These are phyloP conservation scores for Phyllostachys edulis DNA, from an alignment of 176 grass and related monocot species.

Conservation along the genomic window DNA sequence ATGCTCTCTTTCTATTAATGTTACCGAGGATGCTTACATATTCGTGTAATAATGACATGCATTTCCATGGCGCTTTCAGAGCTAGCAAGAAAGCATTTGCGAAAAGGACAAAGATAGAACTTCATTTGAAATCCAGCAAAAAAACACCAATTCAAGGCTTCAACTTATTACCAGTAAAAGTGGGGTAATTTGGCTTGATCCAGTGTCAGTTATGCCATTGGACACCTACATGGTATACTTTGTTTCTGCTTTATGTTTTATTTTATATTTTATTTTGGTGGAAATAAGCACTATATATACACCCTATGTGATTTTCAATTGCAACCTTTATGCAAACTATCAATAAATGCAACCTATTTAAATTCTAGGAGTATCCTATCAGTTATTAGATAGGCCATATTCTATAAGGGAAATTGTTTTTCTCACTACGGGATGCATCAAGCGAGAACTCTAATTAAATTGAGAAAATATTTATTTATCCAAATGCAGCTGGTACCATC, in stretches of 20 bases:
- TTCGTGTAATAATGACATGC: background rate
- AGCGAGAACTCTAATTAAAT: too few relatives aligned
- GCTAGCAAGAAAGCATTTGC: slow-evolving; percentile 44
- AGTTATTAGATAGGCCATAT: too few relatives aligned
- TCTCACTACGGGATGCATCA: too few relatives aligned
- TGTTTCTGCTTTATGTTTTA: background rate
- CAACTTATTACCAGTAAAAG: slow-evolving; percentile 75
- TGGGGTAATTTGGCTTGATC: slow-evolving; percentile 85
- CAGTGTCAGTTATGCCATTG: slow-evolving; percentile 77
- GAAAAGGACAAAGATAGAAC: slow-evolving; percentile 76
- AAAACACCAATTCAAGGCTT: slow-evolving; percentile 68
- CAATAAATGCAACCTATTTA: too few relatives aligned
- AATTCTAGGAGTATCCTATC: too few relatives aligned
- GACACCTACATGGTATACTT: slow-evolving; percentile 84
- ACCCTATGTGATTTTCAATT: too few relatives aligned
- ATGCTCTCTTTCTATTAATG: slow-evolving; percentile 21
- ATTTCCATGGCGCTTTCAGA: slow-evolving; percentile 36
- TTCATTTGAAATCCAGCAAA: slow-evolving; percentile 58
- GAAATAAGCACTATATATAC: background rate
- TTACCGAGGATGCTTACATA: slow-evolving; percentile 14
- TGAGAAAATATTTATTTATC: too few relatives aligned
- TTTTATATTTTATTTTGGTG: background rate
- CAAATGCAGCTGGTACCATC: too few relatives aligned
- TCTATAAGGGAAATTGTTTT: too few relatives aligned
- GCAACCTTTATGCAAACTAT: too few relatives aligned